phyloP scores from a whole-genome alignment of 306 rosid genomes.

The Cucumis cinereus region DNA sequence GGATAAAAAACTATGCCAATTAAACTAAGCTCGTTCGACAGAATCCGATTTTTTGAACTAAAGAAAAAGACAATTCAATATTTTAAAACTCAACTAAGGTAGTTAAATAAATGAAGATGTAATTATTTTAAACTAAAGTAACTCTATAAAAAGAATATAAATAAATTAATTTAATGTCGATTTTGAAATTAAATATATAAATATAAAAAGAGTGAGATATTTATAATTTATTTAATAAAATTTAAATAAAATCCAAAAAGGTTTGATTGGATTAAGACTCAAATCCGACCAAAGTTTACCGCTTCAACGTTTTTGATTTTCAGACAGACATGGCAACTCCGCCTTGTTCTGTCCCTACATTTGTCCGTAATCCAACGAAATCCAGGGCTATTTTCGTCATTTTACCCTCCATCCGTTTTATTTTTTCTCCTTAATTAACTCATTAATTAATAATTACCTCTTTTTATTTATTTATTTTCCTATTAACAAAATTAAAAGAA shows the following conservation, averaged over 20 bases:
- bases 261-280: not conserved
- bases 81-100: not conserved
- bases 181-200: not conserved
- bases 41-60: too few relatives aligned
- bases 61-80: not conserved
- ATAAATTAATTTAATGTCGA: not conserved
- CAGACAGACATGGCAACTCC: slow-evolving; percentile 7
- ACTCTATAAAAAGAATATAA: not conserved
- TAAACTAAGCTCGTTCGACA: too few relatives aligned
- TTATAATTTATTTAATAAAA: not conserved
- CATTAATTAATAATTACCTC: not conserved
- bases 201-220: not conserved
- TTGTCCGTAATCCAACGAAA: slow-evolving; percentile 11
- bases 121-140: not conserved
- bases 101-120: not conserved
- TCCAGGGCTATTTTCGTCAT: slow-evolving; percentile 19
- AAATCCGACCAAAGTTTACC: slow-evolving; percentile 16
- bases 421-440: slow-evolving; percentile 17
- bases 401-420: slow-evolving; percentile 1
- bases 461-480: not conserved
- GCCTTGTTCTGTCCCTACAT: not conserved
- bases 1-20: too few relatives aligned
- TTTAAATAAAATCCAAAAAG: not conserved
- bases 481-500: not conserved
- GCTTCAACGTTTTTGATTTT: slow-evolving; percentile 25